These are phyloP conservation scores for Cyberlindnera xishuangbannaensis DNA, from an alignment of 805 yeast genomes.

Conservation along the genomic window DNA sequence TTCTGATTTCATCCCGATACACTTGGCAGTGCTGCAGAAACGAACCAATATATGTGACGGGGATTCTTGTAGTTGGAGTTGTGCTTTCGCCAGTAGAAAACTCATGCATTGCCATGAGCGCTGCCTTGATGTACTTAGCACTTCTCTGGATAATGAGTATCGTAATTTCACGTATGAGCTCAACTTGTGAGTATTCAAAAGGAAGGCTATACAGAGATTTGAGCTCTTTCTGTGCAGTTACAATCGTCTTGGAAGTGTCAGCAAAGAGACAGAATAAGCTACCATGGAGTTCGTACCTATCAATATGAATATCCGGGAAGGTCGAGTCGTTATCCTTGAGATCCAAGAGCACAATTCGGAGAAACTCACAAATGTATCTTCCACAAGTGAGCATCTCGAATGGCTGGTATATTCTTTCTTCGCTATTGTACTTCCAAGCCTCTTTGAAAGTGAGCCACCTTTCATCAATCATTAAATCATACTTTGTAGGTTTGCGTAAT, in stretches of 20 bases:
- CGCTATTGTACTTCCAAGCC: slow-evolving; percentile 3
- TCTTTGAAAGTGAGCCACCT: slow-evolving; percentile 16
- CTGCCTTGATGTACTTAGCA: slow-evolving; percentile 4
- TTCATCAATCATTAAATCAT: slow-evolving; percentile 35
- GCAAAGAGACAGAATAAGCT: slow-evolving; percentile 3
- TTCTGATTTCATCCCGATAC: slow-evolving; percentile 27
- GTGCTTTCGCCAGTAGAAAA: slow-evolving; percentile 1
- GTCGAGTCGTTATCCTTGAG: not conserved
- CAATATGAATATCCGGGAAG: slow-evolving; percentile 3
- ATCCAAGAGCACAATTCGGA: slow-evolving; percentile 39
- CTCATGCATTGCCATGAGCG: slow-evolving; percentile 9
- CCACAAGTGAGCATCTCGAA: slow-evolving; percentile 51
- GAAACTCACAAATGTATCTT: slow-evolving; percentile 48
- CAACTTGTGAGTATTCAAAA: slow-evolving; percentile 1
- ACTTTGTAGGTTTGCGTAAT: slow-evolving; percentile 31
- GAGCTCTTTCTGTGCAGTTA: not conserved
- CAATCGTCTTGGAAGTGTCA: not conserved
- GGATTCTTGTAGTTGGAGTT: slow-evolving; percentile 12
- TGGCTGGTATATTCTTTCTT: slow-evolving; percentile 42
- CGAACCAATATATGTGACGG: slow-evolving; percentile 47
- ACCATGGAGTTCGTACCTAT: slow-evolving; percentile 4
- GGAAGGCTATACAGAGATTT: not conserved
- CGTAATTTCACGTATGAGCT: not conserved
- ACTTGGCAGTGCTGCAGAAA: slow-evolving; percentile 38
- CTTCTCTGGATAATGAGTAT: slow-evolving; percentile 3